Evolutionary conservation across 176 grass and related monocot genomes (phyloP).

Genomic region (Aegilops sharonensis): DNA sequence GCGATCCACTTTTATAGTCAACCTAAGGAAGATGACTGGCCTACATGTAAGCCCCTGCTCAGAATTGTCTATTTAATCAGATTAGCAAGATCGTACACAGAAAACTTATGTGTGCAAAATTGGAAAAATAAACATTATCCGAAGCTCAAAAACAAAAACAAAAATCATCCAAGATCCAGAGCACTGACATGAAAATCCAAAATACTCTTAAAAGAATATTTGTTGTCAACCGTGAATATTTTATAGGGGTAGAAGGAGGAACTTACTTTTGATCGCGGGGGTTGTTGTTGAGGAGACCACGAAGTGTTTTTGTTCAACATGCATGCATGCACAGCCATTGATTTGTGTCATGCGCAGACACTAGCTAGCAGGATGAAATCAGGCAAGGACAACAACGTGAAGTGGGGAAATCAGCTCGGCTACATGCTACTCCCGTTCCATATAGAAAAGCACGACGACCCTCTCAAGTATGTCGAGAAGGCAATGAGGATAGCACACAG

Average conservation of each 20-base stretch:
- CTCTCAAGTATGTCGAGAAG: slow-evolving; percentile 52
- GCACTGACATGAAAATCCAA: not conserved
- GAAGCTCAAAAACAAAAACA: not conserved
- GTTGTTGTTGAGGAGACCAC: not conserved
- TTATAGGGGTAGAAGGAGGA: not conserved
- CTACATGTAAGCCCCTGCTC: slow-evolving; percentile 47
- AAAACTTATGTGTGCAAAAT: not conserved
- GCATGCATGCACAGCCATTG: not conserved
- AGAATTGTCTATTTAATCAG: not conserved
- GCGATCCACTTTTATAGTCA: slow-evolving; percentile 67
- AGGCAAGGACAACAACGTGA: slow-evolving; percentile 28
- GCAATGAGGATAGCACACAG: slow-evolving; percentile 32
- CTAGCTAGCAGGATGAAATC: slow-evolving; percentile 64
- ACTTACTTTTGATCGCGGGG: not conserved
- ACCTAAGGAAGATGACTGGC: slow-evolving; percentile 54
- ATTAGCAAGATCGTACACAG: not conserved
- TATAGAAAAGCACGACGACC: slow-evolving; percentile 44
- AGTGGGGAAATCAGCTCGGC: slow-evolving; percentile 65
- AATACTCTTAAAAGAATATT: not conserved
- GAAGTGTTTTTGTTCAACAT: not conserved
- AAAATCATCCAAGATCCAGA: not conserved
- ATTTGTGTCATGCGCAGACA: slow-evolving; percentile 17
- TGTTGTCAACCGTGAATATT: not conserved
- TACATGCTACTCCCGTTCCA: slow-evolving; percentile 57
- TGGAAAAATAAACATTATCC: not conserved